These are phyloP conservation scores for Psilocybe cyanescens DNA, from an alignment of 768 basidiomycete genomes.

Conservation along the genomic window DNA sequence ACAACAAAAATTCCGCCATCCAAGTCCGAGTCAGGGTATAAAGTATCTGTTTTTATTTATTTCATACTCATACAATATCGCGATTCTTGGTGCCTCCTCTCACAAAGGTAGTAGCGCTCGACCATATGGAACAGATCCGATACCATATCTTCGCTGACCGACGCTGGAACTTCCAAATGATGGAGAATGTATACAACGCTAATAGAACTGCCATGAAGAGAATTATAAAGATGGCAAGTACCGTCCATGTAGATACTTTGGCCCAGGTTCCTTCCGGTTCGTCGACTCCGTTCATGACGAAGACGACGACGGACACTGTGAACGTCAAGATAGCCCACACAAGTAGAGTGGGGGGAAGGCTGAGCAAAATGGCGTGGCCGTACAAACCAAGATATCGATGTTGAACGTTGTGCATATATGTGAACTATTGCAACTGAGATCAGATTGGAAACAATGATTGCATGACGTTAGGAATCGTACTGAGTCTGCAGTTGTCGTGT, in stretches of 20 bases:
- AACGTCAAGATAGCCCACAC: constrained; percentile 59
- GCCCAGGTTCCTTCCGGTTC: constrained; percentile 22
- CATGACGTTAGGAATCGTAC: constrained; percentile 28
- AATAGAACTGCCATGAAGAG: constrained; percentile 39
- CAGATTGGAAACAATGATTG: neutral
- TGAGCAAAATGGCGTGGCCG: constrained; percentile 54
- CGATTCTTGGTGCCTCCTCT: neutral
- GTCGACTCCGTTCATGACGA: constrained; percentile 39
- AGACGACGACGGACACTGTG: constrained; percentile 47
- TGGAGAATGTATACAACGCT: constrained; percentile 51
- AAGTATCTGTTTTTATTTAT: neutral
- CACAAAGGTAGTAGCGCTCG: neutral
- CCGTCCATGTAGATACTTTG: constrained; percentile 40
- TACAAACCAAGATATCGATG: constrained; percentile 47
- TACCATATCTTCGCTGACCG: constrained; percentile 26
- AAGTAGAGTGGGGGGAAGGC: constrained; percentile 56
- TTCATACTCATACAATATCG: neutral
- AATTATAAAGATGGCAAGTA: constrained; percentile 43
- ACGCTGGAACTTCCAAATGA: constrained; percentile 50
- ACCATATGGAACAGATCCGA: constrained; percentile 20
- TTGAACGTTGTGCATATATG: constrained; percentile 57
- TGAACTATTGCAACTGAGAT: constrained; percentile 36
- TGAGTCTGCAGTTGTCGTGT: constrained; percentile 46
- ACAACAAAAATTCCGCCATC: too few relatives aligned
- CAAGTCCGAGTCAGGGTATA: too few relatives aligned